phyloP scores from a whole-genome alignment of 2,329 filamentous ascomycete species.

The Cladosporium colombiae region DNA sequence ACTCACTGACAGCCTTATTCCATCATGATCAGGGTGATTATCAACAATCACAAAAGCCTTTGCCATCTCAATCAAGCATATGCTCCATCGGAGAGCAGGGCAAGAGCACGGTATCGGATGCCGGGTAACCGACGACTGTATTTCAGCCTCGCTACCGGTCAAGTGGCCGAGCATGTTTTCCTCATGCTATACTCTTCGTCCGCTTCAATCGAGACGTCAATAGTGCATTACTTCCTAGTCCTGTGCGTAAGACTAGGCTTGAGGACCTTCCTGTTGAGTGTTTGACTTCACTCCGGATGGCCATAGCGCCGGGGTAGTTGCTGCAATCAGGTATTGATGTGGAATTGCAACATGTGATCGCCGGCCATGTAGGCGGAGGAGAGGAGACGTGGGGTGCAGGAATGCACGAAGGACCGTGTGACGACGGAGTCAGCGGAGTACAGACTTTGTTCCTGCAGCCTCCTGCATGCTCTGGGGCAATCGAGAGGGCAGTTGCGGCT shows the following conservation, averaged over 20 bases:
- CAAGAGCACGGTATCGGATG: not conserved
- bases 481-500: not conserved
- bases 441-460: not conserved
- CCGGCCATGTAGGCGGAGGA: not conserved
- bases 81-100: not conserved
- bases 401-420: not conserved
- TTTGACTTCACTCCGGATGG: not conserved
- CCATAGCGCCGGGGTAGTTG: slow-evolving; percentile 7
- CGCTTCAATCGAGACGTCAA: not conserved
- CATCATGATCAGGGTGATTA: not conserved
- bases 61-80: not conserved
- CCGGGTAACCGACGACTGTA: not conserved
- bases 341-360: slow-evolving; percentile 6
- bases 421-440: slow-evolving; percentile 9
- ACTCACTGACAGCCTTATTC: not conserved
- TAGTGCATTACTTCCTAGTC: slow-evolving; percentile 1
- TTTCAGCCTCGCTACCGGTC: slow-evolving; percentile 5
- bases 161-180: not conserved
- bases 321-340: slow-evolving; percentile 1
- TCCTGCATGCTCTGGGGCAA: slow-evolving; percentile 2
- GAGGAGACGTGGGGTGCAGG: slow-evolving; percentile 2
- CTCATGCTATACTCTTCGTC: not conserved
- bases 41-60: not conserved
- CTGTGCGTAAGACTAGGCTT: slow-evolving; percentile 7
- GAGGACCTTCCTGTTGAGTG: slow-evolving; percentile 11